These are phyloP conservation scores for Hortiboletus rubellus DNA, from an alignment of 1,284 basidiomycete species.

Conservation along the genomic window DNA sequence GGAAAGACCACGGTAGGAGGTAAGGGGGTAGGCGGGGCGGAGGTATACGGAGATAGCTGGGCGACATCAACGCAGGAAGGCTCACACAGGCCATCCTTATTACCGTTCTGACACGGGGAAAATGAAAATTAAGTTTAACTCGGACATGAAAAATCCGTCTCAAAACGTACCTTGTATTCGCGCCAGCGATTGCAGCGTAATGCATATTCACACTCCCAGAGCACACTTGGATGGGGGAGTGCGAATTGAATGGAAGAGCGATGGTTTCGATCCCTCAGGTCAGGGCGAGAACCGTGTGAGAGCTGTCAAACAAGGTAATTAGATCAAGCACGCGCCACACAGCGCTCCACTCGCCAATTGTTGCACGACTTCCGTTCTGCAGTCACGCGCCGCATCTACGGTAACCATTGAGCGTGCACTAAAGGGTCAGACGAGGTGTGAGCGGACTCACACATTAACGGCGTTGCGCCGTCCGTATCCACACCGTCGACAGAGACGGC, in stretches of 20 bases:
- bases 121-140: constrained; percentile 13
- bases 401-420: constrained; percentile 14
- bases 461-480: constrained; percentile 69
- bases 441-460: constrained; percentile 70
- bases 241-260: constrained; percentile 69
- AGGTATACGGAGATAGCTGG: constrained; percentile 29
- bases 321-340: constrained; percentile 2
- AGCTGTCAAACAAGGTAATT: constrained; percentile 42
- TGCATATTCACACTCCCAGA: constrained; percentile 68
- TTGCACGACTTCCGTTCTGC: constrained; percentile 59
- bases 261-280: constrained; percentile 66
- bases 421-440: constrained; percentile 1
- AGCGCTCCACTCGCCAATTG: constrained; percentile 49
- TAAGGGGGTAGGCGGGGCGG: constrained; percentile 12
- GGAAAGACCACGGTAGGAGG: constrained; percentile 36
- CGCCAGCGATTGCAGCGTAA: constrained; percentile 59
- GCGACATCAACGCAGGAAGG: constrained; percentile 26
- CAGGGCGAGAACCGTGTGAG: constrained; percentile 65
- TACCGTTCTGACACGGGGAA: constrained; percentile 28
- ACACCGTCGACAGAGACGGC: constrained; percentile 67
- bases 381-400: constrained; percentile 72
- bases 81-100: constrained; percentile 29
- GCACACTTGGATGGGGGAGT: constrained; percentile 54
- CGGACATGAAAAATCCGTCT: constrained; percentile 1
- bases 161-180: constrained; percentile 50